Percentiles rank a stretch among this genome's conserved stretches.
Evolutionary conservation across 352 stramenopile species (phyloP).

Genomic region (Globisporangium takayamanum): DNA sequence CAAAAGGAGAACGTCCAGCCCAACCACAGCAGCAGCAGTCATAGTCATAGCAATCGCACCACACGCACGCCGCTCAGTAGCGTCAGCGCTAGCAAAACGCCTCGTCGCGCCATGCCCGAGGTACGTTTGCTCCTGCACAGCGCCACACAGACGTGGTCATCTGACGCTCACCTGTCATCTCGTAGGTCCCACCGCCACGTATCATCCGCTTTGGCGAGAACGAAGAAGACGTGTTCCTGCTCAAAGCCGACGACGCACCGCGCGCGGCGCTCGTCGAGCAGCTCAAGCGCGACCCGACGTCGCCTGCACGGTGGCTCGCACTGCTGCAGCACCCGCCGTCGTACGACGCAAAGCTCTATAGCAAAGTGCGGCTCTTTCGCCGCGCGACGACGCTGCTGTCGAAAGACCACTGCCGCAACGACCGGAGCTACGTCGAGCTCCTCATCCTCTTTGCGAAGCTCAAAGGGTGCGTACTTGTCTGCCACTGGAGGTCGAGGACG

Average conservation of each 20-base stretch:
- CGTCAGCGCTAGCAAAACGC: neutral
- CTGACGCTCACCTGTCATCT: neutral
- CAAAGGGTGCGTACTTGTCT: constrained; percentile 25
- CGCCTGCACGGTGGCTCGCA: constrained; percentile 41
- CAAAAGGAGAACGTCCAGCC: constrained; percentile 43
- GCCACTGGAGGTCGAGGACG: neutral
- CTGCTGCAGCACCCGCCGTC: constrained; percentile 41
- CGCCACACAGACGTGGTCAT: neutral
- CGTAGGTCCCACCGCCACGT: constrained; percentile 16
- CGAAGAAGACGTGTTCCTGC: constrained; percentile 51
- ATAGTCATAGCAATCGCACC: neutral
- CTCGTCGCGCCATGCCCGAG: constrained; percentile 11
- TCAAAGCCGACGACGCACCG: constrained; percentile 36
- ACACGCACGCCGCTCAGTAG: neutral
- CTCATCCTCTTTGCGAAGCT: constrained; percentile 52
- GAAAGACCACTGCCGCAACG: constrained; percentile 20
- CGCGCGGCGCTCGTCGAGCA: constrained; percentile 38
- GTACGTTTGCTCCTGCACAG: constrained; percentile 1
- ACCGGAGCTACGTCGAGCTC: constrained; percentile 47
- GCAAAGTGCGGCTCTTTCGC: constrained; percentile 31
- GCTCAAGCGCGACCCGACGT: constrained; percentile 40
- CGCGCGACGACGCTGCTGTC: constrained; percentile 38
- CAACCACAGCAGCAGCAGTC: constrained; percentile 8
- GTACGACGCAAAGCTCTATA: constrained; percentile 34
- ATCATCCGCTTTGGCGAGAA: constrained; percentile 57